Evolutionary conservation across 108 stramenopile genomes (phyloP), one percentile per base, ranked within the genome.

Genomic region (Parietichytrium sp.): DNA sequence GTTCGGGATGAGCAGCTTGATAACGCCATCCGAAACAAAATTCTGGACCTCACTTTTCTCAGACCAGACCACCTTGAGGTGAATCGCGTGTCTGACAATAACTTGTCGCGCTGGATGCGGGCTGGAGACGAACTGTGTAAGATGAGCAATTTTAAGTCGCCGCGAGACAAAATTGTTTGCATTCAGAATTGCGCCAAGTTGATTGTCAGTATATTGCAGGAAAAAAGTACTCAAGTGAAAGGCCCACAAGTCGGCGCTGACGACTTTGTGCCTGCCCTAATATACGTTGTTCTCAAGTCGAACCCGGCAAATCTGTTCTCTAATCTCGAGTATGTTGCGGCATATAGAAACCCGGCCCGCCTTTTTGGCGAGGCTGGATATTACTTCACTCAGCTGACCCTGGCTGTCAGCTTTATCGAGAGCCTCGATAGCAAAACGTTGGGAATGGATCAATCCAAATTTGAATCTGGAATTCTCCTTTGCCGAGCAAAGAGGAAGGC

Each of bases 301-400:
- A 80, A 85, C 52, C 82, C 85, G 18, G 85, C 84, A 26, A 47
- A 81, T 25, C 78, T 90, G 20, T 78, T 83, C 48, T 84, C 85
- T 13, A 89, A 88, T 53, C 55, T 85, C 52, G 83, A 83, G 48
- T 90, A 88, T 55, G 80, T 90, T 47, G 82, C 88, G 51, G 48
- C 55, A 10, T 88, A 55, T 80, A 77, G 78, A 49, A 89, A 88
- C 80, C 88, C 88, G 23, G 52, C 52, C 16, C 53, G 45, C 25
- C 87, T 90, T 49, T 85, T 87, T 80, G 81, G 84, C 16, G 86
- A 87, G 81, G 48, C 85, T n/a, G 89, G 89, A 26, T 90, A 90
- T 83, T 90, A 85, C 48, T 88, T 90, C 79, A 83, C 85, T 6
- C 86, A 88, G 29, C 77, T 90, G 3, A 78, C 84, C 42, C 83